phyloP scores from a whole-genome alignment of 768 basidiomycete species.

The Rhizopogon rudus region DNA sequence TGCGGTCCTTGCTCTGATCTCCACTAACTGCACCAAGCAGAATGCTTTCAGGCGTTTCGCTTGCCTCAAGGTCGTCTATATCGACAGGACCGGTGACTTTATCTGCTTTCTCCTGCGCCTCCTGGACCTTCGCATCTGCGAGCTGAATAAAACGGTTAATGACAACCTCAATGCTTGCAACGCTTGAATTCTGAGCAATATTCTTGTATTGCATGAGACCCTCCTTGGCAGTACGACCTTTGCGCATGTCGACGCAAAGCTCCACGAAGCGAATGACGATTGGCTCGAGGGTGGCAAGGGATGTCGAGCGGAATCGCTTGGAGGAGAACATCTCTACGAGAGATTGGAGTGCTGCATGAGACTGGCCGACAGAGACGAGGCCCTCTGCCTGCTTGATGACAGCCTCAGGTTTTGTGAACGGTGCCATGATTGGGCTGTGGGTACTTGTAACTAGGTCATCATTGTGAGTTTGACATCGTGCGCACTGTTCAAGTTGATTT shows the following conservation, averaged over 20 bases:
- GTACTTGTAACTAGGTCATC: not conserved
- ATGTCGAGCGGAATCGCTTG: conserved; percentile 91
- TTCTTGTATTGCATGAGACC: conserved; percentile 98
- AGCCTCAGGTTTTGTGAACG: conserved; percentile 87
- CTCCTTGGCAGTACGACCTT: conserved; percentile 90
- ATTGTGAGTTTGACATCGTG: too few species aligned
- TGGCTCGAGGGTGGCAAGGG: conserved; percentile 84
- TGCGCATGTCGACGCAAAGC: conserved; percentile 92
- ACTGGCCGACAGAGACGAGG: conserved; percentile 88
- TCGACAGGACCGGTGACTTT: conserved; percentile 69
- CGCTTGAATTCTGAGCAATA: conserved; percentile 90
- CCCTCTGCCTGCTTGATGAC: conserved; percentile 92
- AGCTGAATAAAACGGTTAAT: conserved; percentile 82
- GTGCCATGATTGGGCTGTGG: conserved; percentile 56
- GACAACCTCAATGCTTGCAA: conserved; percentile 87
- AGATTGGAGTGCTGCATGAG: conserved; percentile 84
- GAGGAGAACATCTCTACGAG: conserved; percentile 90
- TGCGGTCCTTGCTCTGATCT: conserved; percentile 90
- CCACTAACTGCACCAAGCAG: conserved; percentile 84
- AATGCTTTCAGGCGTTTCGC: conserved; percentile 91
- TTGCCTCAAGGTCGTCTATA: conserved; percentile 93
- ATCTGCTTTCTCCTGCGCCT: conserved; percentile 84
- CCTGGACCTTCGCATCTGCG: conserved; percentile 76
- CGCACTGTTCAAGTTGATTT: not conserved
- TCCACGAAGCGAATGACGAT: conserved; percentile 96